These are phyloP conservation scores for Diaporthe citri DNA, from an alignment of 2,329 filamentous ascomycete species.

Conservation along the genomic window DNA sequence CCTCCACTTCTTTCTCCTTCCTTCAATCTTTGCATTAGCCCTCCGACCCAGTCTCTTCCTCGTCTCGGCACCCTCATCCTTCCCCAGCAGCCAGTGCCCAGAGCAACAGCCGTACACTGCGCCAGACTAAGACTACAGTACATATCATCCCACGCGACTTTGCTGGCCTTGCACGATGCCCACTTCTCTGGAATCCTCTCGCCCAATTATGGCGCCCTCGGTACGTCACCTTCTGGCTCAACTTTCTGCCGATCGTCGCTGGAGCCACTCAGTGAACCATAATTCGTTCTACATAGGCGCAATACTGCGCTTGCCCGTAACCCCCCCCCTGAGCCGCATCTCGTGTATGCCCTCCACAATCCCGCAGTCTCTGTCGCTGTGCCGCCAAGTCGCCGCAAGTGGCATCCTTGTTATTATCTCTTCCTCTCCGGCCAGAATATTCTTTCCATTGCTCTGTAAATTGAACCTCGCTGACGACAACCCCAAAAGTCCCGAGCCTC, in stretches of 20 bases:
- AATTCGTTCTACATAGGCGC: slow-evolving; percentile 15
- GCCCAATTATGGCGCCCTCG: slow-evolving; percentile 73
- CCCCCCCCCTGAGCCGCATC: slow-evolving; percentile 30
- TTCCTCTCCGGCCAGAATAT: neutral
- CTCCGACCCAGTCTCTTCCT: neutral
- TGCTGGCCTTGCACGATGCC: slow-evolving; percentile 58
- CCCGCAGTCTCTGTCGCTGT: neutral
- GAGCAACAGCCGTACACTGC: neutral
- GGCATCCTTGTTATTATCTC: neutral
- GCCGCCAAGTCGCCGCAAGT: neutral
- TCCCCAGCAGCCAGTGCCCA: slow-evolving; percentile 2
- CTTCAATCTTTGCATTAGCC: slow-evolving; percentile 32
- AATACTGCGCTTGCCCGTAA: neutral
- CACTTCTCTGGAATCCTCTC: slow-evolving; percentile 69
- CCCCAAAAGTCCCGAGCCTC: slow-evolving; percentile 63
- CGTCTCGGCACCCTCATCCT: slow-evolving; percentile 5
- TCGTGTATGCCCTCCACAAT: neutral
- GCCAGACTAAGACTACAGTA: neutral
- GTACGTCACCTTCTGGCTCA: slow-evolving; percentile 58
- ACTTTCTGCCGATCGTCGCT: slow-evolving; percentile 34
- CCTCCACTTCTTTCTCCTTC: slow-evolving; percentile 29
- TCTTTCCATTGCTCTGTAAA: neutral
- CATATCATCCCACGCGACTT: neutral
- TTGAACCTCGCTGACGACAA: slow-evolving; percentile 28
- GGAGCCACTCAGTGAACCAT: slow-evolving; percentile 3